A percentile compares a stretch with the other conserved stretches of the same genome.
Evolutionary conservation across 257 asterid genomes (phyloP).

Genomic region (Scutellaria minor): DNA sequence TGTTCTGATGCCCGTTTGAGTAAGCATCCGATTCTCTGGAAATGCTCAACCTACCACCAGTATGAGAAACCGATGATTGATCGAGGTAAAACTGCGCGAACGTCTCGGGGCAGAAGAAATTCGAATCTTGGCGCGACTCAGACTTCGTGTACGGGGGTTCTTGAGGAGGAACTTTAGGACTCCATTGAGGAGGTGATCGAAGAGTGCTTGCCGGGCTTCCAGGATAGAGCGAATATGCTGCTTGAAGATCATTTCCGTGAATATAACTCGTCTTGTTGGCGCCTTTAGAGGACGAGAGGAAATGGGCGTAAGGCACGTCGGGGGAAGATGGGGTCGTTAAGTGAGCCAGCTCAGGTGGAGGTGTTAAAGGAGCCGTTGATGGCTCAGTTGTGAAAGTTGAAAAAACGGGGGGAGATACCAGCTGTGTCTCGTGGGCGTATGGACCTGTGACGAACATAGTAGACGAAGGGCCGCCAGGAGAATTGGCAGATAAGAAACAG

Average conservation of each 20-base stretch:
- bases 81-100: conserved; percentile 81
- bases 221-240: conserved; percentile 70
- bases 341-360: conserved; percentile 87
- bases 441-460: conserved; percentile 84
- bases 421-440: conserved; percentile 81
- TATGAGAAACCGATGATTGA: conserved; percentile 64
- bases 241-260: conserved; percentile 63
- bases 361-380: conserved; percentile 86
- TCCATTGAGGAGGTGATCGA: conserved; percentile 74
- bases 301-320: conserved; percentile 83
- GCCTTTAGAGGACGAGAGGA: conserved; percentile 66
- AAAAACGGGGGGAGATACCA: conserved; percentile 89
- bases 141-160: conserved; percentile 50
- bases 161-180: conserved; percentile 51
- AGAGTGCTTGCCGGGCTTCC: conserved; percentile 78
- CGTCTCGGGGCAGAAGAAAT: conserved; percentile 85
- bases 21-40: conserved; percentile 76
- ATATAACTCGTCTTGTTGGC: conserved; percentile 44
- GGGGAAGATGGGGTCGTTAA: conserved; percentile 95
- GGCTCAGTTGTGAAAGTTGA: conserved; percentile 91
- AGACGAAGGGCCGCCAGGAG: conserved; percentile 75
- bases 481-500: conserved; percentile 74
- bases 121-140: conserved; percentile 65
- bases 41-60: conserved; percentile 83
- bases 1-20: conserved; percentile 59